Conservation (phyloP, 2,329 filamentous ascomycete species). For the Cladorrhinum sp. region DNA sequence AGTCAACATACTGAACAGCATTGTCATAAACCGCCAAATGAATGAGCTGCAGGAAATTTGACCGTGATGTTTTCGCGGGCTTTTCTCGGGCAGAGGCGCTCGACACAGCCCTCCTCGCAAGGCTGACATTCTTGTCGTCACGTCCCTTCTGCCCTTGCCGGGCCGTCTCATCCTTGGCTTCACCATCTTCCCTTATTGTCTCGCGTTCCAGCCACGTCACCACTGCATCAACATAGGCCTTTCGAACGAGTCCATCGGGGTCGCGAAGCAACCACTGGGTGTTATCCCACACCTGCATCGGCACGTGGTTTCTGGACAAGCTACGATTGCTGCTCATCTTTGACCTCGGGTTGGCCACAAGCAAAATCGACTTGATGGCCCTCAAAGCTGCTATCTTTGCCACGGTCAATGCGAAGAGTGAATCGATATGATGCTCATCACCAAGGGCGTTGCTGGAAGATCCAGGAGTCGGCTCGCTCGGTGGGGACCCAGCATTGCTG, state of each 20-base stretch:
- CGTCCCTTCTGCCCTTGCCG: constrained; percentile 39
- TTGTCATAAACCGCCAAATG: constrained; percentile 90
- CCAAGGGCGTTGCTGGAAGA: constrained; percentile 31
- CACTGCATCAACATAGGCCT: constrained; percentile 81
- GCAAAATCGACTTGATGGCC: constrained; percentile 76
- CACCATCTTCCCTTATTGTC: constrained; percentile 64
- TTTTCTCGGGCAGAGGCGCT: constrained; percentile 63
- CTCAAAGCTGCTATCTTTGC: constrained; percentile 66
- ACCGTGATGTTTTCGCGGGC: constrained; percentile 49
- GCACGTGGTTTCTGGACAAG: constrained; percentile 70
- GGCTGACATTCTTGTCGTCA: constrained; percentile 40
- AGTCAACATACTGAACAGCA: constrained; percentile 68
- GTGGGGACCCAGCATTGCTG: constrained; percentile 41
- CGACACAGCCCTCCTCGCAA: constrained; percentile 64
- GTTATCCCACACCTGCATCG: constrained; percentile 88
- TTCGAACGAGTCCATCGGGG: constrained; percentile 70
- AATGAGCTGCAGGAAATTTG: constrained; percentile 76
- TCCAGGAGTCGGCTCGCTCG: constrained; percentile 43
- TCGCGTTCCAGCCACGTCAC: constrained; percentile 83
- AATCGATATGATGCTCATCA: constrained; percentile 45
- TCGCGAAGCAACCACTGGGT: constrained; percentile 91
- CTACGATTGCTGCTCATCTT: constrained; percentile 57
- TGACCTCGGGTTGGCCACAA: constrained; percentile 71
- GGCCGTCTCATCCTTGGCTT: constrained; percentile 56
- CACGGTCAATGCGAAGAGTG: constrained; percentile 50